phyloP scores from a whole-genome alignment of 768 basidiomycete species.

The Lactifluus echinatus region DNA sequence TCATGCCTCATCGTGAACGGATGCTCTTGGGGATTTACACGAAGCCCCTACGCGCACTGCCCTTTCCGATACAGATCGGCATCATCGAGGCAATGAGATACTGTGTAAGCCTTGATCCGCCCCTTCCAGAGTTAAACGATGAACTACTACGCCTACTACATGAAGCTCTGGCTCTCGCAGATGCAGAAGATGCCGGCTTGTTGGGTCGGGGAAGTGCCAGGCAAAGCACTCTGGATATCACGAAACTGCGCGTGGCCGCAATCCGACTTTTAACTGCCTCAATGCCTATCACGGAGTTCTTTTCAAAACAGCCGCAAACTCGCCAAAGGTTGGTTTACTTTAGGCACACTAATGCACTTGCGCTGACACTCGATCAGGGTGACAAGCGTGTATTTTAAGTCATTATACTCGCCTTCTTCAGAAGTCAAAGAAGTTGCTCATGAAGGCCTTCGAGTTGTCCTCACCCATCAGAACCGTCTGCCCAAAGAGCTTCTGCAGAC shows the following conservation, averaged over 20 bases:
- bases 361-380: constrained; percentile 43
- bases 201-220: constrained; percentile 66
- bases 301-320: constrained; percentile 72
- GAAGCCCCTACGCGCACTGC: constrained; percentile 92
- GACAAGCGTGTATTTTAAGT: constrained; percentile 95
- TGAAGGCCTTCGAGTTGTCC: constrained; percentile 82
- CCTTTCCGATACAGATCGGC: constrained; percentile 92
- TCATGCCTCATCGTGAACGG: constrained; percentile 77
- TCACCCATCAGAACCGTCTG: constrained; percentile 81
- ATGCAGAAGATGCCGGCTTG: constrained; percentile 86
- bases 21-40: constrained; percentile 86
- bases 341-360: background rate
- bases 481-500: constrained; percentile 94
- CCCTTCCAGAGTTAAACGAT: constrained; percentile 85
- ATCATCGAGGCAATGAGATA: constrained; percentile 97
- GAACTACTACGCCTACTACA: constrained; percentile 86
- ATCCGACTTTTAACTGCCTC: constrained; percentile 89
- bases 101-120: constrained; percentile 81
- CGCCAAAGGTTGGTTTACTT: constrained; percentile 60
- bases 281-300: constrained; percentile 92
- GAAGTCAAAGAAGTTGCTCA: constrained; percentile 96
- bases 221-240: constrained; percentile 72
- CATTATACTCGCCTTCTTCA: constrained; percentile 81
- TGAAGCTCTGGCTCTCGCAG: constrained; percentile 90
- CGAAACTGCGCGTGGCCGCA: constrained; percentile 87